Percentiles rank a stretch among this genome's conserved stretches.
These are phyloP conservation scores for Xylaria sp. DNA, from an alignment of 2,329 filamentous ascomycete species.

Conservation along the genomic window DNA sequence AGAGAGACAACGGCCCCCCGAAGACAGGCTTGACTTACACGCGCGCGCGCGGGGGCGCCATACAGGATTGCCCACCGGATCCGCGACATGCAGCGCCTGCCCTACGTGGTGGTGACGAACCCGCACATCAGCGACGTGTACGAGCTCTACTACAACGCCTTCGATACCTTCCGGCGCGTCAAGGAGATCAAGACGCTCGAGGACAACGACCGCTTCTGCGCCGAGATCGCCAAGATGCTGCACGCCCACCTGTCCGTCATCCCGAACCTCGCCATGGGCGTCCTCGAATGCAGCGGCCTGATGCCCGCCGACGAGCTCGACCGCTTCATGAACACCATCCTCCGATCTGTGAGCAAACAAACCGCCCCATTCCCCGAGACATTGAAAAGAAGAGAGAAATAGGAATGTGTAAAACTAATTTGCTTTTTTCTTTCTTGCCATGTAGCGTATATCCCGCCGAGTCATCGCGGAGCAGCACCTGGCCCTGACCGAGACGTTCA, in stretches of 20 bases:
- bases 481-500: conserved; percentile 90
- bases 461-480: conserved; percentile 98
- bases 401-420: not conserved
- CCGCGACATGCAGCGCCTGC: conserved; percentile 94
- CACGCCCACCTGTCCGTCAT: conserved; percentile 91
- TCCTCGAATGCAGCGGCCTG: conserved; percentile 83
- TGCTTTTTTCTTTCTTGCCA: not conserved
- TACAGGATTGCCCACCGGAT: conserved; percentile 85
- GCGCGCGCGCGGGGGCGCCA: no score
- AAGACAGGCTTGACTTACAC: not conserved
- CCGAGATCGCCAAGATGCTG: conserved; percentile 76
- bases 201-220: conserved; percentile 88
- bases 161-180: conserved; percentile 84
- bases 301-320: conserved; percentile 84
- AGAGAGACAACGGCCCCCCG: not conserved
- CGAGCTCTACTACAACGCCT: conserved; percentile 95
- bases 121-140: conserved; percentile 92
- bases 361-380: no score
- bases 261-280: conserved; percentile 90
- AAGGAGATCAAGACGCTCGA: conserved; percentile 82
- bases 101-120: conserved; percentile 96
- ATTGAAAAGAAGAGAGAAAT: no score
- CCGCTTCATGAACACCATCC: conserved; percentile 90
- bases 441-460: conserved; percentile 84
- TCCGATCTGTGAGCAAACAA: conserved; percentile 71